phyloP scores from a whole-genome alignment of 257 asterid genomes.

The Penstemon newberryi region DNA sequence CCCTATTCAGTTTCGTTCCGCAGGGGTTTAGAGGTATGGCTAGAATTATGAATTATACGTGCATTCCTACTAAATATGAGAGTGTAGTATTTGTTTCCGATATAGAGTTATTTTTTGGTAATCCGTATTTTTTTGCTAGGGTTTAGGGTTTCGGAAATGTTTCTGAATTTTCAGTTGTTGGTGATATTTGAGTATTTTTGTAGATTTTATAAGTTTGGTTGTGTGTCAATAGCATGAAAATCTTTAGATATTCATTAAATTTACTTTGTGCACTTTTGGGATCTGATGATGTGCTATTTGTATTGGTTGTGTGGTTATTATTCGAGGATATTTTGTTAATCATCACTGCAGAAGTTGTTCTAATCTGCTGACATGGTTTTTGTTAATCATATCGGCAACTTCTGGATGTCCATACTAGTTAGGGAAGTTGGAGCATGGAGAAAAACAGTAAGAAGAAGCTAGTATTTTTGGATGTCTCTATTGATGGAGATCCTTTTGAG shows the following conservation, averaged over 20 bases:
- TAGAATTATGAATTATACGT: not conserved
- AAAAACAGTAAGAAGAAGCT: constrained; percentile 59
- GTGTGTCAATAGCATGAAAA: not conserved
- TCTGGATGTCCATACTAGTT: constrained; percentile 22
- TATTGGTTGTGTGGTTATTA: not conserved
- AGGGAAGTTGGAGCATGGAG: constrained; percentile 31
- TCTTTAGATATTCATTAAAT: not conserved
- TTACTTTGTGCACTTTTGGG: not conserved
- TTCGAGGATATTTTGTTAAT: not conserved
- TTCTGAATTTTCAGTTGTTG: not conserved
- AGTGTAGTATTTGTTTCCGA: not conserved
- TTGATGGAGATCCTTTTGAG: constrained; percentile 93
- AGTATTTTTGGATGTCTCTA: constrained; percentile 85
- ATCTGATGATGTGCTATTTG: not conserved
- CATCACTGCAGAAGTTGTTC: constrained; percentile 2
- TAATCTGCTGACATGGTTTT: not conserved
- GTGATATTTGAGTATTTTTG: not conserved
- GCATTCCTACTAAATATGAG: not conserved
- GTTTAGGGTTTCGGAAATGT: constrained; percentile 7
- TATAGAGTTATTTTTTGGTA: not conserved
- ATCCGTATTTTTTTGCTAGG: not conserved
- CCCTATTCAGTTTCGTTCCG: not conserved
- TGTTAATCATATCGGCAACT: constrained; percentile 16
- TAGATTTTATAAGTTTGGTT: not conserved
- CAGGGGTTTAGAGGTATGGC: not conserved